Conservation (phyloP, 73 alveolate genomes). For the Breviolum minutum region DNA sequence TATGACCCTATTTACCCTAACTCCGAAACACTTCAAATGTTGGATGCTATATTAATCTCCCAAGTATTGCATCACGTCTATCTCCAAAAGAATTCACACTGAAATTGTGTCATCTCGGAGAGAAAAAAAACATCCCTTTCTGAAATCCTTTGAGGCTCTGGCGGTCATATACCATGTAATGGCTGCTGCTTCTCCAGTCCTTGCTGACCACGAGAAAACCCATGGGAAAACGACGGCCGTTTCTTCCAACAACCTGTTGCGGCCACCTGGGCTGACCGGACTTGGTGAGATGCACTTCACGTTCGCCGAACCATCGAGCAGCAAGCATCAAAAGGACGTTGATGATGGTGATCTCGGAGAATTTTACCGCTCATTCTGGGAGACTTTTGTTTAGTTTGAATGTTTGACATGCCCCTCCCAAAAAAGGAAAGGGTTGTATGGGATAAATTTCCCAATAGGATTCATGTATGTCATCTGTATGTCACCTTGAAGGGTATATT, state of each 20-base stretch:
- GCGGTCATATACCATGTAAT: constrained; percentile 77
- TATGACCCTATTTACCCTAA: no score
- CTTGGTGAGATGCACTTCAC: constrained; percentile 86
- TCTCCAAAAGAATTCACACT: no score
- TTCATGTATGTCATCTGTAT: no score
- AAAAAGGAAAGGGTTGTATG: no score
- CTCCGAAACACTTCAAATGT: no score
- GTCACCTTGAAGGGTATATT: no score
- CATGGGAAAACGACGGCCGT: not conserved
- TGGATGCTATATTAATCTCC: not conserved
- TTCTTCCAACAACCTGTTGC: not conserved
- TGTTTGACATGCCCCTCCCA: no score
- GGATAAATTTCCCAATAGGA: no score
- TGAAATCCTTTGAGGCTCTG: not conserved
- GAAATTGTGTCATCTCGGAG: no score
- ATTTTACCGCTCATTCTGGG: not conserved
- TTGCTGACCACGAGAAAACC: not conserved
- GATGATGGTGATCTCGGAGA: constrained; percentile 66
- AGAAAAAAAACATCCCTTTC: not conserved
- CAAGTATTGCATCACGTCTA: no score
- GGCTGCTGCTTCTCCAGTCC: constrained; percentile 92
- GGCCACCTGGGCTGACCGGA: not conserved
- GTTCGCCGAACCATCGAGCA: constrained; percentile 81
- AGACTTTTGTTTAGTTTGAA: no score
- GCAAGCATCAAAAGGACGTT: constrained; percentile 86